Conservation (phyloP, 306 rosid species). For the Vigna mungo region DNA sequence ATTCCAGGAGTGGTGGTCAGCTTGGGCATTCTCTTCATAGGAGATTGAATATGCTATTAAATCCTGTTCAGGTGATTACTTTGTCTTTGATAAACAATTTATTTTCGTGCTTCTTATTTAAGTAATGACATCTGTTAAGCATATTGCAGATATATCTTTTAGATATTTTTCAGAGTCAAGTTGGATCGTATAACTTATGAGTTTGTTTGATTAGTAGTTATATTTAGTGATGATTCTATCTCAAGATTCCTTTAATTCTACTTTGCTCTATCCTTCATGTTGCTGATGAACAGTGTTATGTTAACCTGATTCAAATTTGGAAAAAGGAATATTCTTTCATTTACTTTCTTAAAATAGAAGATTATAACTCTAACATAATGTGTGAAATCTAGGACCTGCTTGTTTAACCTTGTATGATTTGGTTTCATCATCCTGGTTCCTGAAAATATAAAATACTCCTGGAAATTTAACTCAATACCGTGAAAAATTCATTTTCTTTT, state of each 20-base stretch:
- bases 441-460: slow-evolving; percentile 18
- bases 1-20: slow-evolving; percentile 80
- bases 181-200: slow-evolving; percentile 23
- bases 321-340: slow-evolving; percentile 5
- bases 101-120: slow-evolving; percentile 26
- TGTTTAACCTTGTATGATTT: slow-evolving; percentile 29
- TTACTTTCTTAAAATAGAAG: slow-evolving; percentile 12
- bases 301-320: slow-evolving; percentile 1
- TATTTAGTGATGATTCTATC: slow-evolving; percentile 34
- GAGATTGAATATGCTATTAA: slow-evolving; percentile 75
- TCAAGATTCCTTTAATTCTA: slow-evolving; percentile 36
- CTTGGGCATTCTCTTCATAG: slow-evolving; percentile 72
- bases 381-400: background rate
- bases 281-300: slow-evolving; percentile 15
- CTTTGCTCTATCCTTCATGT: slow-evolving; percentile 29
- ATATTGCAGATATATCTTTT: slow-evolving; percentile 30
- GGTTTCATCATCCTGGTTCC: slow-evolving; percentile 8
- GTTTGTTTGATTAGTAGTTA: slow-evolving; percentile 31
- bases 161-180: slow-evolving; percentile 20
- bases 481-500: slow-evolving; percentile 33
- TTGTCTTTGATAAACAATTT: slow-evolving; percentile 4
- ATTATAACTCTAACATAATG: background rate
- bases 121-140: slow-evolving; percentile 31
- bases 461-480: background rate
- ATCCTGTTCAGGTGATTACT: slow-evolving; percentile 74